Evolutionary conservation across 441 rosid genomes (phyloP).

Genomic region (Gossypium gossypioides): DNA sequence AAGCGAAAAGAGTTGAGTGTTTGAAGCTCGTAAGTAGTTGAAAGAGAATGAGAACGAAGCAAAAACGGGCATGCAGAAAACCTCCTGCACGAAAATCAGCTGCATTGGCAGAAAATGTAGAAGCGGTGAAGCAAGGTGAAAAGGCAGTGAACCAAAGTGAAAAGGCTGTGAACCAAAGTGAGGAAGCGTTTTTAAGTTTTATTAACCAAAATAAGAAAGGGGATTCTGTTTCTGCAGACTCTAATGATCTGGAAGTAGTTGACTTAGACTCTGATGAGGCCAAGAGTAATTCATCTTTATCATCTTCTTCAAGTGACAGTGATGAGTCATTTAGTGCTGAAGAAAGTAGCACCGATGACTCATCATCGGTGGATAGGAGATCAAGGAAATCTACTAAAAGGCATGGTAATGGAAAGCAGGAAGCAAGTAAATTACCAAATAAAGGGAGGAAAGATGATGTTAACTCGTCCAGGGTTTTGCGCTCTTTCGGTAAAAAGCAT

Average conservation of each 20-base stretch:
- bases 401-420: slow-evolving; percentile 21
- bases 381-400: slow-evolving; percentile 13
- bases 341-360: slow-evolving; percentile 25
- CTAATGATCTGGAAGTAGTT: slow-evolving; percentile 11
- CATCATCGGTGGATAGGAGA: slow-evolving; percentile 13
- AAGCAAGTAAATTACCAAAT: slow-evolving; percentile 17
- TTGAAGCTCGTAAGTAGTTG: background rate
- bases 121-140: slow-evolving; percentile 13
- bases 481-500: slow-evolving; percentile 22
- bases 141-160: slow-evolving; percentile 1
- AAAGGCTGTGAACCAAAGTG: slow-evolving; percentile 13
- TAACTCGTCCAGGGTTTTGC: slow-evolving; percentile 23
- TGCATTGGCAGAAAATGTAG: background rate
- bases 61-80: slow-evolving; percentile 11
- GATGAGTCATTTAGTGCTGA: slow-evolving; percentile 21
- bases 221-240: background rate
- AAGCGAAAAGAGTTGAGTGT: background rate
- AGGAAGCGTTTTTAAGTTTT: slow-evolving; percentile 21
- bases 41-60: slow-evolving; percentile 13
- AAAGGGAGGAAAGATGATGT: slow-evolving; percentile 21
- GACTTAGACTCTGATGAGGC: background rate
- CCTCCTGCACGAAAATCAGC: background rate
- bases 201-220: slow-evolving; percentile 18
- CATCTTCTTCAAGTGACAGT: slow-evolving; percentile 30
- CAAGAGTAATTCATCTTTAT: background rate